Evolutionary conservation across 371 early-diverging fungal genomes (phyloP).

Genomic region (Rhizomucor pusillus): DNA sequence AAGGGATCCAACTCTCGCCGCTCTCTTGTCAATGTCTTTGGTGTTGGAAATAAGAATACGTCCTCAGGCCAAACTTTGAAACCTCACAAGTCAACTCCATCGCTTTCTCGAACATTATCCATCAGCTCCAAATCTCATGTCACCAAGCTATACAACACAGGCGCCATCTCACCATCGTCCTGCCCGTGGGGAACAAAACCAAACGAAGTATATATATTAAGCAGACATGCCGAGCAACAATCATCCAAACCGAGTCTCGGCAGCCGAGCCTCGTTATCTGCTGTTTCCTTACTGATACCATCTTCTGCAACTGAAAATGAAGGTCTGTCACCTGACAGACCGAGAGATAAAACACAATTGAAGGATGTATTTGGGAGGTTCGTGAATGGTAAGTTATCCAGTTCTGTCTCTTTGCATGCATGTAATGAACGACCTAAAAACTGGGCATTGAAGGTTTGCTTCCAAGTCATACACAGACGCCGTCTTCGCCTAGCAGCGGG

Average conservation of each 20-base stretch:
- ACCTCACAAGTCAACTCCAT: slow-evolving; percentile 21
- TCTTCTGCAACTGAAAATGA: no score
- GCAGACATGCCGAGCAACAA: not conserved
- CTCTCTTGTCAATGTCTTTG: slow-evolving; percentile 14
- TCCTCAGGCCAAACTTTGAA: slow-evolving; percentile 7
- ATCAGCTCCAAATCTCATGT: slow-evolving; percentile 19
- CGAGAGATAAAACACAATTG: slow-evolving; percentile 44
- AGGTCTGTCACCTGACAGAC: no score
- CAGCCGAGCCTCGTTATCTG: not conserved
- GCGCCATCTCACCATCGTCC: slow-evolving; percentile 10
- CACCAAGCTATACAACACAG: slow-evolving; percentile 26
- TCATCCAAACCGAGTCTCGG: slow-evolving; percentile 17
- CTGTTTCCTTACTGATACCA: no score
- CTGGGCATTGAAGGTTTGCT: no score
- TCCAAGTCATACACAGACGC: no score
- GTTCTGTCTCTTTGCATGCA: slow-evolving; percentile 15
- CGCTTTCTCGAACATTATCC: slow-evolving; percentile 19
- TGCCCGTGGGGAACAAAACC: slow-evolving; percentile 4
- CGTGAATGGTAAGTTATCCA: slow-evolving; percentile 50
- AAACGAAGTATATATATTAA: slow-evolving; percentile 7
- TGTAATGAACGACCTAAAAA: slow-evolving; percentile 44
- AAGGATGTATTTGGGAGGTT: slow-evolving; percentile 68
- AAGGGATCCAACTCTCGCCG: slow-evolving; percentile 12
- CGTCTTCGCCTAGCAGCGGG: slow-evolving; percentile 3
- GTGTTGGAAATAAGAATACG: not conserved